These are phyloP conservation scores for Flaveria robusta DNA, from an alignment of 129 eudicot species.

Conservation along the genomic window DNA sequence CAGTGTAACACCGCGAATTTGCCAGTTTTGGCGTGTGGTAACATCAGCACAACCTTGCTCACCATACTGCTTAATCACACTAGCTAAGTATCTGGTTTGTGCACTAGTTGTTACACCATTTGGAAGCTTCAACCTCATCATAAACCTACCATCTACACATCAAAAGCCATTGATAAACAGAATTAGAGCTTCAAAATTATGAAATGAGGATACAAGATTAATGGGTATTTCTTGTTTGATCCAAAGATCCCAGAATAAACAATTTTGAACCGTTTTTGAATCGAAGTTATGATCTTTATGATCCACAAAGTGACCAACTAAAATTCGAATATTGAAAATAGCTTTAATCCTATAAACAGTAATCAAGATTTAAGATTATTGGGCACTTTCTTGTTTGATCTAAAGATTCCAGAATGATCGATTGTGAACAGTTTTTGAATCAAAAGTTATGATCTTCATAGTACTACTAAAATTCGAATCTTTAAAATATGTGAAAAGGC, in stretches of 20 bases:
- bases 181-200: constrained; percentile 25
- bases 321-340: not conserved
- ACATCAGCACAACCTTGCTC: constrained; percentile 90
- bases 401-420: not conserved
- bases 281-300: constrained; percentile 22
- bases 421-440: constrained; percentile 4
- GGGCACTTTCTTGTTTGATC: constrained; percentile 22
- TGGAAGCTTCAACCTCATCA: constrained; percentile 98
- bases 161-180: constrained; percentile 24
- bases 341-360: too few species aligned
- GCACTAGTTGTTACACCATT: constrained; percentile 93
- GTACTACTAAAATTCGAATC: not conserved
- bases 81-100: constrained; percentile 88
- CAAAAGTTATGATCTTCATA: constrained; percentile 5
- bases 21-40: constrained; percentile 98
- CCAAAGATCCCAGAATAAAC: constrained; percentile 1
- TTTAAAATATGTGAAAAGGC: not conserved
- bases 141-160: constrained; percentile 83
- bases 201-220: not conserved
- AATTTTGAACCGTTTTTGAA: constrained; percentile 1
- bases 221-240: constrained; percentile 16
- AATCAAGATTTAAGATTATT: not conserved
- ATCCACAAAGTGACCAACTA: not conserved
- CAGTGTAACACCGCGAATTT: constrained; percentile 86
- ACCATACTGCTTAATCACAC: constrained; percentile 83